Base-by-base conservation (phyloP, 495 filamentous ascomycete genomes). In the Talaromyces ruber region DNA sequence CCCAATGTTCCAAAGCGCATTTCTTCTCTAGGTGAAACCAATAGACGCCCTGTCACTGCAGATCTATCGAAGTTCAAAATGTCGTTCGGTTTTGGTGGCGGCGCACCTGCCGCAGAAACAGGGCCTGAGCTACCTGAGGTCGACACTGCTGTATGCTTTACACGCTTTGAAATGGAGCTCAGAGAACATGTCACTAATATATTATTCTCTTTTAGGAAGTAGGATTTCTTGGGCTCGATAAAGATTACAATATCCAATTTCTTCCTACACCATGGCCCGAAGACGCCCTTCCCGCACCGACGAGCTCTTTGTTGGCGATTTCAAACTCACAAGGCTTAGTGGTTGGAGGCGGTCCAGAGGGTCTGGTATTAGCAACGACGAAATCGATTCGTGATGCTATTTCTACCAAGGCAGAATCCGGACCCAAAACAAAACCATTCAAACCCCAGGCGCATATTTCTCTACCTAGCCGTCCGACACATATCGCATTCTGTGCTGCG, bases 401-500 rank as follows among this genome's bases (percentile, higher is more conserved):
- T 66, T 76, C 82, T 30, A 76, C 73, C 11, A 80, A 83, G 43
- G 74, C 76, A 25, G 82, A 79, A 61, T 83, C 84, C 22, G 83
- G 81, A 65, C 63, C 69, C 7, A 85, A 90, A 64, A 76, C 85
- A 43, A 88, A 88, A 64, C 69, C 82, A 1, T 97, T 95, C 68
- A 80, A 83, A 51, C 88, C 94, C 26, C 84, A 91, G 64, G 76
- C 88, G 24, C 89, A 80, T 39, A 77, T 98, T 12, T 76, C 86
- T 6, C 74, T 96, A 54, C 84, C 87, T 6, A 81, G 86, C 64
- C 82, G 89, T 65, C 82, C 96, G 51, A 93, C 91, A 5, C 95
- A 99, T 71, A 80, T 98, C 7, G 88, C 87, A 26, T 99, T 98
- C 68, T 91, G 90, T 0, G 83, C 89, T 53, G 87, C 91, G 65